Evolutionary conservation across 352 stramenopile genomes (phyloP), one percentile per base, ranked within the genome.

Genomic region (Phytopythium ostracodes): DNA sequence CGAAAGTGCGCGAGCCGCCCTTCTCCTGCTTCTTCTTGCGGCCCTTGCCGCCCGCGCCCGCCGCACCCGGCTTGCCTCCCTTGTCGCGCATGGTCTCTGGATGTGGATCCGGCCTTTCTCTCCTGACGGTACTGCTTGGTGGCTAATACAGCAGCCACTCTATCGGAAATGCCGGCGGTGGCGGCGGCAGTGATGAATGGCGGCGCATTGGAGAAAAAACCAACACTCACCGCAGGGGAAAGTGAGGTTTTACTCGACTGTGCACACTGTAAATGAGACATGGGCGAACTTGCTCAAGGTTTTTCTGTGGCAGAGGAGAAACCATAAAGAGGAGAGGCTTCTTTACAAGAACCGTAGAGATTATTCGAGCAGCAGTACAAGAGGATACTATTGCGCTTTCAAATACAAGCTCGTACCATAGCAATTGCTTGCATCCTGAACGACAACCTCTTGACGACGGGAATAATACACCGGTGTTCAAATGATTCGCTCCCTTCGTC

Each of bases 11-110:
- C 24, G 77, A 61, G 20, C 72, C 79, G 66, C 84, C 86, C 65
- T 93, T 92, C 65, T 92, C 82, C 50, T 60, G 55, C 22, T 82
- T 88, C 65, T 88, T 88, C 65, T 81, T 83, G 62, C 77, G 77
- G 35, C 59, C 59, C 66, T 87, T 88, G 46, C 75, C 77, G 62
- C 40, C 69, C 38, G 65, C 76, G 17, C 47, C 47, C 53, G 53
- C 35, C 3, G 53, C 53, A 35, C 53, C 53, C 9, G 75, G 63
- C 59, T 82, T 82, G 56, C 71, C 74, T 52, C 78, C 77, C 58
- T 90, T 90, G 53, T 89, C 80, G 24, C 81, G 76, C 81, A 90
- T 90, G 42, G 14, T 25, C 56, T 27, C 42, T 22, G 29, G 29
- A 33, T 33, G 29, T n/a, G 12, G 42, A 11, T 49, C 24, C 24